These are phyloP conservation scores for Lactarius sanguifluus DNA, from an alignment of 768 basidiomycete species.

Conservation along the genomic window DNA sequence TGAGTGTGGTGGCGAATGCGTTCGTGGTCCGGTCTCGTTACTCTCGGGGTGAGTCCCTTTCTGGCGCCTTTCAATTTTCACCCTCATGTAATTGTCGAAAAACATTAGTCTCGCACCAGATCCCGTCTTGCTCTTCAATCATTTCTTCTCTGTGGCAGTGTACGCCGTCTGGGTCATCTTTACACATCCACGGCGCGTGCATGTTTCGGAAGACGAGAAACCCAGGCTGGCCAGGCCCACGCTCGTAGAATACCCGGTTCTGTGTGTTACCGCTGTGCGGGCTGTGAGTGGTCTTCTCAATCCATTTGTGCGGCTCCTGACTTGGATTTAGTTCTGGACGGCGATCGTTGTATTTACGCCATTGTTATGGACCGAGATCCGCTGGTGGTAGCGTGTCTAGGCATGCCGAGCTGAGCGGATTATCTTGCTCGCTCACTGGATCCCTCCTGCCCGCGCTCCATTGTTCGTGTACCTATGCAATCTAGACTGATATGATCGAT, in stretches of 20 bases:
- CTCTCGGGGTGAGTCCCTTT: conserved; percentile 72
- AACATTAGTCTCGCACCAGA: conserved; percentile 67
- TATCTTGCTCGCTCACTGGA: not conserved
- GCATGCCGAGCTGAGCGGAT: not conserved
- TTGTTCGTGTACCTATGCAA: not conserved
- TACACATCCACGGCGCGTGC: conserved; percentile 50
- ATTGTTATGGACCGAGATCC: conserved; percentile 82
- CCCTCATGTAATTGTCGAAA: not conserved
- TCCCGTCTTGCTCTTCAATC: conserved; percentile 76
- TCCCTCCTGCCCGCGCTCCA: not conserved
- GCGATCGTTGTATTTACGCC: conserved; percentile 90
- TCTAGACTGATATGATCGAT: conserved; percentile 5
- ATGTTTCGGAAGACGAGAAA: conserved; percentile 40
- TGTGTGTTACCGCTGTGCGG: conserved; percentile 58
- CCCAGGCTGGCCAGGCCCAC: conserved; percentile 43
- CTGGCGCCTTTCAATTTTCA: not conserved
- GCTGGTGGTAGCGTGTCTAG: conserved; percentile 54
- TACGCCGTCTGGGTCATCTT: conserved; percentile 94
- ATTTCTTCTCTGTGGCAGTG: conserved; percentile 95
- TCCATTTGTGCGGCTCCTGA: not conserved
- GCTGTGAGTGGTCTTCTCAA: conserved; percentile 51
- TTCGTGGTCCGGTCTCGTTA: conserved; percentile 85
- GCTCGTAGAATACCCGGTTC: conserved; percentile 64
- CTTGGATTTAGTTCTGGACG: conserved; percentile 73
- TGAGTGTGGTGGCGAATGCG: conserved; percentile 85